These are phyloP conservation scores for Verticillium tricorpus DNA, from an alignment of 2,329 filamentous ascomycete genomes.

Conservation along the genomic window DNA sequence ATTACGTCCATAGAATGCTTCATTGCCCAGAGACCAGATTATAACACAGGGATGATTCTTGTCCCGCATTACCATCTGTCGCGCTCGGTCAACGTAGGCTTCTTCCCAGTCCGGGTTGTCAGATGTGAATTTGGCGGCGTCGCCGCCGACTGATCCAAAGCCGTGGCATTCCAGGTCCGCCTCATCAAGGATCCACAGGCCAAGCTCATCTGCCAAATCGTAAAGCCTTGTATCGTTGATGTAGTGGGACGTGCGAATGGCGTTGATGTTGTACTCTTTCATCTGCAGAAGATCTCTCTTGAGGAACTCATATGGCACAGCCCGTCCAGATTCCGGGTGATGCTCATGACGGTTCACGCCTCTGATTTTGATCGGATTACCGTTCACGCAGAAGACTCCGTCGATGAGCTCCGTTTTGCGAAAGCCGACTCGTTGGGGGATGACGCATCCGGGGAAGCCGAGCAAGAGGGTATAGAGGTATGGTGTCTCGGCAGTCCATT, in stretches of 20 bases:
- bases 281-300: conserved; percentile 58
- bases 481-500: conserved; percentile 68
- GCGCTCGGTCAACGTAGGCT: conserved; percentile 63
- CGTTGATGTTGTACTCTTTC: conserved; percentile 67
- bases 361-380: conserved; percentile 57
- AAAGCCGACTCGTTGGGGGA: conserved; percentile 59
- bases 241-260: conserved; percentile 64
- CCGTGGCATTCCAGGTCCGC: conserved; percentile 52
- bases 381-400: conserved; percentile 61
- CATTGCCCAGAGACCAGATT: conserved; percentile 70
- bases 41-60: conserved; percentile 61
- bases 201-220: conserved; percentile 58
- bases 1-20: conserved; percentile 66
- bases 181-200: conserved; percentile 59
- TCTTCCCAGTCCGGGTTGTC: conserved; percentile 58
- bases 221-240: conserved; percentile 57
- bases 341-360: conserved; percentile 71
- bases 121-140: conserved; percentile 47
- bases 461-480: conserved; percentile 51
- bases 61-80: conserved; percentile 57
- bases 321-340: conserved; percentile 56
- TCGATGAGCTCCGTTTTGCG: conserved; percentile 56
- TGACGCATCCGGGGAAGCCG: conserved; percentile 28
- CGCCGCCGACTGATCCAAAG: conserved; percentile 35
- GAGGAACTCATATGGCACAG: conserved; percentile 58